phyloP scores from a whole-genome alignment of 768 basidiomycete species.

The Lentinula aciculospora region DNA sequence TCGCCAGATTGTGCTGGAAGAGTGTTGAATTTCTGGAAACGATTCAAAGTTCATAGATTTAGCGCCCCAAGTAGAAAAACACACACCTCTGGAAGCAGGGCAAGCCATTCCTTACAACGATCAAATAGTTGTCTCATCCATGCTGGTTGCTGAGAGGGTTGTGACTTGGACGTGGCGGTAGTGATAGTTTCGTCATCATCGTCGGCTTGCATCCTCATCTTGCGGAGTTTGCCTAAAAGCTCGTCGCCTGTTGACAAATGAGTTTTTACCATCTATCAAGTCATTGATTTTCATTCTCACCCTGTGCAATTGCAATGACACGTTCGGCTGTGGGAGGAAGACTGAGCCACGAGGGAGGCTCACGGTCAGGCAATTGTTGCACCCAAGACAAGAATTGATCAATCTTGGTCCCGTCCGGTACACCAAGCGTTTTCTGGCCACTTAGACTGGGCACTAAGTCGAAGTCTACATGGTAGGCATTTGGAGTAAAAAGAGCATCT shows the following conservation, averaged over 20 bases:
- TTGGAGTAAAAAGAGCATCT: constrained; percentile 79
- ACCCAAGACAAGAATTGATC: constrained; percentile 92
- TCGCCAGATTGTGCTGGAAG: constrained; percentile 62
- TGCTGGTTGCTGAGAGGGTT: constrained; percentile 73
- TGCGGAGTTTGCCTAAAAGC: constrained; percentile 80
- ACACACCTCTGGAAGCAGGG: constrained; percentile 63
- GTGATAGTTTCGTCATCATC: constrained; percentile 69
- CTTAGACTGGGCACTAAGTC: constrained; percentile 68
- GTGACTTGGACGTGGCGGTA: constrained; percentile 51
- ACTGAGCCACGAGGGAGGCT: constrained; percentile 92
- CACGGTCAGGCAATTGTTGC: constrained; percentile 80
- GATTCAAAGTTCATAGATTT: constrained; percentile 1
- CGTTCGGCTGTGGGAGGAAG: constrained; percentile 90
- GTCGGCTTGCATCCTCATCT: constrained; percentile 86
- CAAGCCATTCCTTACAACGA: constrained; percentile 82
- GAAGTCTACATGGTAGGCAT: constrained; percentile 92
- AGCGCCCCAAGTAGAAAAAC: not conserved
- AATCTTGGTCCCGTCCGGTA: constrained; percentile 90
- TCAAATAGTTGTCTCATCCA: constrained; percentile 91
- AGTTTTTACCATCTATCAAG: not conserved
- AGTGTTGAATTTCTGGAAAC: constrained; percentile 52
- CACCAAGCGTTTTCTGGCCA: constrained; percentile 51
- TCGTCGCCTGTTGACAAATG: constrained; percentile 54
- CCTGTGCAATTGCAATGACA: constrained; percentile 88
- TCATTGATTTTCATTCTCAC: constrained; percentile 31